phyloP scores from a whole-genome alignment of 495 filamentous ascomycete species.

The Pseudevernia furfuracea region DNA sequence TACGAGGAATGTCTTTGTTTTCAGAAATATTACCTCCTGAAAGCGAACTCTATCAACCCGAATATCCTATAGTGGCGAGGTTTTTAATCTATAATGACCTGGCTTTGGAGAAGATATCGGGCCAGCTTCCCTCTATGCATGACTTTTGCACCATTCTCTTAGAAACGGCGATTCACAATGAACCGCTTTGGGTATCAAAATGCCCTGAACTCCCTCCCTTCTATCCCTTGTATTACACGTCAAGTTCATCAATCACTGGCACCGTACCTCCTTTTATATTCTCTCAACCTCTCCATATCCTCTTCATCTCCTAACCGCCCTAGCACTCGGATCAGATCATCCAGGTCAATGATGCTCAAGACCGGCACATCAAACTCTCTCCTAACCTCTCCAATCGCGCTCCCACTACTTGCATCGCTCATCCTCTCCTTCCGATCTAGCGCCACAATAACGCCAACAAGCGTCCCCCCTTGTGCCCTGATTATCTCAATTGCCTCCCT shows the following conservation, averaged over 20 bases:
- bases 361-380: slow-evolving; percentile 51
- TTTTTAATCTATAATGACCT: too few species aligned
- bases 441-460: slow-evolving; percentile 79
- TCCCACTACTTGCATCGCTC: slow-evolving; percentile 45
- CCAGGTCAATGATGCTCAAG: slow-evolving; percentile 48
- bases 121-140: too few species aligned
- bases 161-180: slow-evolving; percentile 1
- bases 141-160: too few species aligned
- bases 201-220: neutral
- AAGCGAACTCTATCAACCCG: too few species aligned
- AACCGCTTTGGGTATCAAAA: slow-evolving; percentile 8
- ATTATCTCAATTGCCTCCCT: slow-evolving; percentile 84
- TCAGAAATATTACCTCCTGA: too few species aligned
- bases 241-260: slow-evolving; percentile 26
- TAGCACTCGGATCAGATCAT: slow-evolving; percentile 67
- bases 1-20: too few species aligned
- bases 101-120: too few species aligned
- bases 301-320: slow-evolving; percentile 42
- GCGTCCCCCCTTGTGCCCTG: slow-evolving; percentile 64
- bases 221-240: neutral
- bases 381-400: slow-evolving; percentile 73
- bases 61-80: too few species aligned
- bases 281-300: slow-evolving; percentile 65
- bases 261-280: slow-evolving; percentile 66
- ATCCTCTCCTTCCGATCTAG: slow-evolving; percentile 85